Conservation (phyloP, 148 eudicot species). For the Selenicereus undatus region DNA sequence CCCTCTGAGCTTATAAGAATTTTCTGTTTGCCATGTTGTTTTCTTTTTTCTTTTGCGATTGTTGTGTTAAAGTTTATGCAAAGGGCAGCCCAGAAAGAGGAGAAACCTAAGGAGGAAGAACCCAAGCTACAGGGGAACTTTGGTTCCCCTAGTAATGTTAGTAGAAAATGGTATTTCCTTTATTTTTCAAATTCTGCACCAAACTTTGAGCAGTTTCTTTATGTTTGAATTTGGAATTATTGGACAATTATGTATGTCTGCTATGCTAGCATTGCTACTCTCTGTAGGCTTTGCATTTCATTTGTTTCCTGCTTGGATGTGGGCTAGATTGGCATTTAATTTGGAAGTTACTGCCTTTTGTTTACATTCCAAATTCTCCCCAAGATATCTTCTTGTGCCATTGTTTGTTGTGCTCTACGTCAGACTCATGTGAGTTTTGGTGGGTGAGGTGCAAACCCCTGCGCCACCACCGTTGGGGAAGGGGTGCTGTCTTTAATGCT, state of each 20-base stretch:
- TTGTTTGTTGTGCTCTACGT: not conserved
- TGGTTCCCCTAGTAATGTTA: slow-evolving; percentile 39
- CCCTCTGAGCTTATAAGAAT: slow-evolving; percentile 20
- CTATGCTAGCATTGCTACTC: not conserved
- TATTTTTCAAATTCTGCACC: slow-evolving; percentile 3
- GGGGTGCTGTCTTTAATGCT: not conserved
- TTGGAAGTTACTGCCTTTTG: not conserved
- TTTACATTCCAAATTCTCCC: not conserved
- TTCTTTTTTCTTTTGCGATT: not conserved
- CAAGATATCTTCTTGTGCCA: not conserved
- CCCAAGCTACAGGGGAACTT: slow-evolving; percentile 44
- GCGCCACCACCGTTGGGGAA: too few relatives aligned
- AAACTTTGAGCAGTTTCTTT: not conserved
- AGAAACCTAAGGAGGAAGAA: slow-evolving; percentile 53
- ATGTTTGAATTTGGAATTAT: not conserved
- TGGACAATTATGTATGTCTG: not conserved
- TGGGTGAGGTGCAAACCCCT: not conserved
- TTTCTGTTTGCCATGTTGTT: not conserved
- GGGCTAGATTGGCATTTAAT: not conserved
- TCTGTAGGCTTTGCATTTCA: not conserved
- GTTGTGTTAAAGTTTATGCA: slow-evolving; percentile 74
- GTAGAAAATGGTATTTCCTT: slow-evolving; percentile 62
- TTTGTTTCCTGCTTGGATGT: not conserved
- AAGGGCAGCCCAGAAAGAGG: slow-evolving; percentile 71
- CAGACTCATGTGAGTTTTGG: not conserved